Base-by-base conservation (phyloP, 768 basidiomycete species). In the Tulasnella calospora region DNA sequence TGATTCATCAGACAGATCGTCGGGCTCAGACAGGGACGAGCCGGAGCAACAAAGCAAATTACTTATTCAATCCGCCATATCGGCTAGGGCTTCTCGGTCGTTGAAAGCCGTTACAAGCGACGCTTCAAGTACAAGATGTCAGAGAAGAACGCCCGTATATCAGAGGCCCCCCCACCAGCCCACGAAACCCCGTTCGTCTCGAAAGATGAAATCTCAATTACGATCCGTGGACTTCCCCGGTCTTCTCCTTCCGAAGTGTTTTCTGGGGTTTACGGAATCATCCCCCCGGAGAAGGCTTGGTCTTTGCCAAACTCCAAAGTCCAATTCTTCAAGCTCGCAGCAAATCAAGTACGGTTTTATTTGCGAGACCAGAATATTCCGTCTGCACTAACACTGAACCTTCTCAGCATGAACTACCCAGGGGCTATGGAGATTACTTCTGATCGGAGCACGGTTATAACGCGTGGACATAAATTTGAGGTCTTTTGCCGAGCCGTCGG, bases 121-220 rank as follows among this genome's bases (percentile, higher is more conserved):
- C 74, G 78, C 40, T 55, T 81, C 69, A 73, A 78, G 74, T 80
- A 79, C 76, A 79, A 80, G 33, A 74, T 81, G 79, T 78, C 81
- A 30, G 75, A 69, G 72, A 80, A 71, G 27, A 61, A 69, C 38
- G 77, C 55, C 12, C 19, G 38, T 23, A 79, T 82, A 76, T n/a
- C 76, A 33, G 74, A 73, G 19, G 74, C 36, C 44, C 77, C 78
- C n/a, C 74, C 70, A 38, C 71, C 81, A 27, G 77, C 79, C 73
- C 61, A 61, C 33, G 77, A 82, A 77, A 72, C 77, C n/a, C 41
- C 80, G 7, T 23, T 77, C 7, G 46, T 80, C 47, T 44, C n/a
- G 36, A 41, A 73, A 12, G 81, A 81, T 40, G 81, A 81, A 35
- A 81, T 82, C 61, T 76, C 79, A 27, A 80, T 82, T 30, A 78